phyloP scores from a whole-genome alignment of 2,329 filamentous ascomycete genomes.

The Thelonectria discophora region DNA sequence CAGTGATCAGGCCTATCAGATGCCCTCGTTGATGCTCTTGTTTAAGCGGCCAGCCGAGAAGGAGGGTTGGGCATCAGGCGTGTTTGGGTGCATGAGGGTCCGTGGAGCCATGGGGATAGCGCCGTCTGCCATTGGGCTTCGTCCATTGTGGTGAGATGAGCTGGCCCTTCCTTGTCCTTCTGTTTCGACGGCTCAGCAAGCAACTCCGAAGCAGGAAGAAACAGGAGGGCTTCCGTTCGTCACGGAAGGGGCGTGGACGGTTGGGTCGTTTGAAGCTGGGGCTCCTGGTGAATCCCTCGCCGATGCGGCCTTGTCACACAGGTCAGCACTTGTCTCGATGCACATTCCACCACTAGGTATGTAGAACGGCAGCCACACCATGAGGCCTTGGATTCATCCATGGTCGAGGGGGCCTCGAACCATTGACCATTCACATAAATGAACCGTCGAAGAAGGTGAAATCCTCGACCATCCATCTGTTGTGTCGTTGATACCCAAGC shows the following conservation, averaged over 20 bases:
- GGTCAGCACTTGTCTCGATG: slow-evolving; percentile 19
- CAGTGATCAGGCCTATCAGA: slow-evolving; percentile 23
- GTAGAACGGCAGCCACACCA: slow-evolving; percentile 12
- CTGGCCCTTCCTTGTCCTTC: slow-evolving; percentile 26
- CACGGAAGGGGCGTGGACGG: slow-evolving; percentile 11
- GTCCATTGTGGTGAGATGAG: slow-evolving; percentile 26
- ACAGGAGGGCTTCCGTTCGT: slow-evolving; percentile 21
- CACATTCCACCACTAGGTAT: slow-evolving; percentile 6
- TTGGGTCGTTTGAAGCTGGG: slow-evolving; percentile 3
- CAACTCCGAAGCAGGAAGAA: slow-evolving; percentile 5
- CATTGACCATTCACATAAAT: background rate
- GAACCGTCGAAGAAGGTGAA: background rate
- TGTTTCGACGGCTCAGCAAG: slow-evolving; percentile 19
- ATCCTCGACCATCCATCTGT: background rate
- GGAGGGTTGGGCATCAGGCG: slow-evolving; percentile 37
- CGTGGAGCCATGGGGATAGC: slow-evolving; percentile 19
- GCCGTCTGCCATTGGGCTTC: slow-evolving; percentile 26
- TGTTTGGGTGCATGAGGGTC: slow-evolving; percentile 30
- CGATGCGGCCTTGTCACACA: slow-evolving; percentile 17
- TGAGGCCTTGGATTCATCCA: background rate
- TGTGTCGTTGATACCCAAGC: slow-evolving; percentile 26
- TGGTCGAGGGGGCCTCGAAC: slow-evolving; percentile 10
- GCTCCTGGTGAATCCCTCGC: slow-evolving; percentile 21
- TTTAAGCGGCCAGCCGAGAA: slow-evolving; percentile 24
- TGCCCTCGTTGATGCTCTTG: slow-evolving; percentile 6